Base-by-base conservation (phyloP, 192 early-diverging fungal genomes). In the Paraglomus brasilianum region DNA sequence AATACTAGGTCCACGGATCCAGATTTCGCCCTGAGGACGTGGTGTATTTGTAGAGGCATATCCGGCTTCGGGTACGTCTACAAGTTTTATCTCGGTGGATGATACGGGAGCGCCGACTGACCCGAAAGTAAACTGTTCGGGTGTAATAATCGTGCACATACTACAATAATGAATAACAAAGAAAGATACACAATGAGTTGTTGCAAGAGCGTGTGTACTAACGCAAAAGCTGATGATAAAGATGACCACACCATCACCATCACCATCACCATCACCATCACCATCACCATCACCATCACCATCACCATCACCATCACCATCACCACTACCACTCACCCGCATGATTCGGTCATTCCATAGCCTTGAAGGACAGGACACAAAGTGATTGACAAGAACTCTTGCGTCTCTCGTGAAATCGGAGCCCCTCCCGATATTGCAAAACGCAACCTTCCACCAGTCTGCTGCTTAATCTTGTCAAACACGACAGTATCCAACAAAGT, bases 341-440 rank as follows among this genome's bases (percentile, higher is more conserved):
- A 86, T 39, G 85, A 88, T 79, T 95, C 92, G 60, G 91, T 88
- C 84, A 91, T 83, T 45, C 92, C 95, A 80, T 93, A 96, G 6
- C 95, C 96, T 59, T 91, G 87, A 42, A 96, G 73, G 69, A 95
- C 82, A n/a, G 90, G 86, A 75, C 90, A 93, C 49, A 96, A 69
- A 5, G 84, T 74, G 21, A 88, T 85, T 3, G 87, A 81, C 53
- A 98, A 79, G 63, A 96, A 95, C 59, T 86, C 80, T 72, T 96
- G 94, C 41, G 93, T 96, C 48, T 92, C 91, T 42, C 74, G 17
- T 41, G 90, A 91, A 71, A 98, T 82, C 47, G 91, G 92, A 19
- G 96, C 96, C 67, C 96, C 95, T 75, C 94, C 95, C 6, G 88
- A 88, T 41, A 95, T 74, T 4, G 89, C 91, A 63, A 88, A 84